Evolutionary conservation across 345 rosid species (phyloP), one percentile per base, ranked within the genome.

Genomic region (Raphanus sativus): DNA sequence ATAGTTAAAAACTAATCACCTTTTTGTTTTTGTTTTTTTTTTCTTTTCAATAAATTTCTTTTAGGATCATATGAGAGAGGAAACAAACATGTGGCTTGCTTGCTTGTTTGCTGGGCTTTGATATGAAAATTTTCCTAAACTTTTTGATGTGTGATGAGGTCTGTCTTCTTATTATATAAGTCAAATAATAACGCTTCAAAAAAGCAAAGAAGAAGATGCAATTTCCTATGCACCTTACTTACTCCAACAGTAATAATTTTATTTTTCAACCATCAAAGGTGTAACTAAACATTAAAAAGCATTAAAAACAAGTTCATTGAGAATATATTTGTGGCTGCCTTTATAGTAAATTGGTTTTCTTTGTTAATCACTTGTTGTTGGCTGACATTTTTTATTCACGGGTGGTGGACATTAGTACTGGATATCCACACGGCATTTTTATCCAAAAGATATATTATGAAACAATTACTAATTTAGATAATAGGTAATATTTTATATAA

Each of bases 81-180:
- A 62, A 60, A 66, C 38, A 72, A 48, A 67, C 33, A 73, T 67
- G 66, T 74, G 75, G 78, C 28, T 75, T 68, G 54, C 54, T 48
- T 13, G 54, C 7, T 48, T 45, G 4, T 48, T 48, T 48, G 67
- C 21, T 64, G 33, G 50, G 71, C 25, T 76, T 52, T 52, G 78
- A 29, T 79, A 56, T 5, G 7, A 56, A 54, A 6, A 15, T 45
- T 5, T 60, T 15, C 42, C 54, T n/a, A 4, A 70, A 11, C 25
- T 70, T 38, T 58, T 42, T 12, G 12, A 6, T 48, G 29, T 59
- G 13, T 59, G 55, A 61, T 66, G 16, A 48, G 17, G 54, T 48
- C 54, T 48, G 54, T 48, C 54, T 48, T 48, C 13, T 48, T 48
- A 38, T 36, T 38, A 8, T 28, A 34, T 42, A 42, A 42, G 52